These are phyloP conservation scores for Pulveroboletus ravenelii DNA, from an alignment of 768 basidiomycete species.

Conservation along the genomic window DNA sequence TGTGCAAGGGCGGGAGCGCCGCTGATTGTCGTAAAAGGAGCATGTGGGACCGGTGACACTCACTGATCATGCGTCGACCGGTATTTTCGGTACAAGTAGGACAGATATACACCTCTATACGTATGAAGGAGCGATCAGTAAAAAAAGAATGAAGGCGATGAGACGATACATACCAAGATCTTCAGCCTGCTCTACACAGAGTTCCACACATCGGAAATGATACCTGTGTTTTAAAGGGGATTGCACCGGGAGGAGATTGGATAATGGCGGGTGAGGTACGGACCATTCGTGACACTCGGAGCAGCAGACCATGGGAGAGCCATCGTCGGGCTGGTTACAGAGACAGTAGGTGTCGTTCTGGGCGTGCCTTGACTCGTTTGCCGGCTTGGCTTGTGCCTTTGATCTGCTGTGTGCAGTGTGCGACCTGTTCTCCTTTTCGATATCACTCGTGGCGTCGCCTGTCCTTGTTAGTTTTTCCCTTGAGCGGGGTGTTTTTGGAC, in stretches of 20 bases:
- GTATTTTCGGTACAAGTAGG: conserved; percentile 54
- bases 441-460: conserved; percentile 22
- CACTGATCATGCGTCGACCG: conserved; percentile 68
- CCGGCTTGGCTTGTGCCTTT: conserved; percentile 17
- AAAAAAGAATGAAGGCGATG: not conserved
- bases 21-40: conserved; percentile 26
- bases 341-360: conserved; percentile 42
- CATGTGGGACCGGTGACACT: conserved; percentile 47
- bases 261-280: conserved; percentile 18
- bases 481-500: not conserved
- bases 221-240: conserved; percentile 49
- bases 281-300: conserved; percentile 70
- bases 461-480: conserved; percentile 18
- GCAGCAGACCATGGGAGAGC: conserved; percentile 77
- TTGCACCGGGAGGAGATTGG: conserved; percentile 2
- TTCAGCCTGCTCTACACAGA: conserved; percentile 61
- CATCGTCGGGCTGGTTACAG: conserved; percentile 69
- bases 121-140: conserved; percentile 12
- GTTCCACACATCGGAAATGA: conserved; percentile 73
- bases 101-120: conserved; percentile 57
- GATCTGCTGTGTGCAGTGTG: conserved; percentile 18
- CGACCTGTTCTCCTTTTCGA: conserved; percentile 30
- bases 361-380: conserved; percentile 13
- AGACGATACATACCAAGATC: conserved; percentile 63
- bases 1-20: conserved; percentile 24